Evolutionary conservation across 2,329 filamentous ascomycete species (phyloP), one percentile per base, ranked within the genome.

Genomic region (Hypomyces perniciosus): DNA sequence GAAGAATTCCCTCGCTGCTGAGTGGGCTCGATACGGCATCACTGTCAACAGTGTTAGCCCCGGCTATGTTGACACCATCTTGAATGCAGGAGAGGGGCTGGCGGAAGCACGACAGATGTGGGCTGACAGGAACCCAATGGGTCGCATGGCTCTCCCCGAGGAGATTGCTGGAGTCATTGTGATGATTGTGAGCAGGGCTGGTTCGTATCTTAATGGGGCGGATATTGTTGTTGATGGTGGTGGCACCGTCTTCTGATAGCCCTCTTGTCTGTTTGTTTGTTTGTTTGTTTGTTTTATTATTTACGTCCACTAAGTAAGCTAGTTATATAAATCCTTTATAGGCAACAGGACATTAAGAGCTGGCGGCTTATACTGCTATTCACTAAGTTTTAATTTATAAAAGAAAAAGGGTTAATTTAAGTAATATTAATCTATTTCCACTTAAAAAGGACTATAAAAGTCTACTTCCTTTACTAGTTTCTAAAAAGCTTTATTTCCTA

Each of bases 51-150:
- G 74, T 13, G 74, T 91, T 41, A 82, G 77, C 37, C 87, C 87
- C 0, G 86, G 86, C 1, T 90, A 90, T 59, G 88, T 90, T 81
- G 85, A 88, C 59, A 89, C 85, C 0, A 79, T 88, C 9, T 67
- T 90, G 44, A 90, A 89, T 60, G 82, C 82, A 53, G 83, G 84
- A 0, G 74, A 77, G 6, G 79, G 78, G 1, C 63, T 88, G 43
- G 73, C 73, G 8, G 71, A 72, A 35, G 75, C 76, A 35, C 71
- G 79, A 51, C 68, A 68, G 30, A 71, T 75, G 2, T 88, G 84
- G 84, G 72, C 72, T 26, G 68, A 68, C 33, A 70, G 81, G 50
- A 83, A 83, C 61, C 84, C 85, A 0, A 75, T 77, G 65, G 83
- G 84, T 0, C 69, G 85, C 30, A 86, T 88, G 81, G 84, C 83